A percentile compares a stretch with the other conserved stretches of the same genome.
These are phyloP conservation scores for Apiotrichum domesticum DNA, from an alignment of 1,284 basidiomycete genomes.

Conservation along the genomic window DNA sequence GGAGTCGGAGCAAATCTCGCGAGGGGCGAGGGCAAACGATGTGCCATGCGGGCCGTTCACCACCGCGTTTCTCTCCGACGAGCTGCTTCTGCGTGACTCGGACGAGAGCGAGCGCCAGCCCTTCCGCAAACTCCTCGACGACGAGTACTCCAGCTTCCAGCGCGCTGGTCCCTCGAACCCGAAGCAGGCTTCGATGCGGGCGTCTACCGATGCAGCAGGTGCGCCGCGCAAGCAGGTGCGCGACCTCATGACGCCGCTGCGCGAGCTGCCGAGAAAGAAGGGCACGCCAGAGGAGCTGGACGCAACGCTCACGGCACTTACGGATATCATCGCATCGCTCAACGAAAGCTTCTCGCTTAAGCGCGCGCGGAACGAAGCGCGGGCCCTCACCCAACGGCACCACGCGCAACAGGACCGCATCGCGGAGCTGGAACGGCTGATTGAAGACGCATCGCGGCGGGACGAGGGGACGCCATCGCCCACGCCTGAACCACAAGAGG, in stretches of 20 bases:
- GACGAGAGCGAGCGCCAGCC: constrained; percentile 33
- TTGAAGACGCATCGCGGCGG: not conserved
- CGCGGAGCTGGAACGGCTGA: constrained; percentile 23
- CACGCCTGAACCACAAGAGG: not conserved
- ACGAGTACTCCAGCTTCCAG: constrained; percentile 2
- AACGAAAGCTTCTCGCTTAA: constrained; percentile 19
- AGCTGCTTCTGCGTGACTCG: constrained; percentile 39
- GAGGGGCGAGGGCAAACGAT: constrained; percentile 27
- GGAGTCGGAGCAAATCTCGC: constrained; percentile 33
- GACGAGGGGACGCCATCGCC: not conserved
- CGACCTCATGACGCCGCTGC: constrained; percentile 35
- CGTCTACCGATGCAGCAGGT: not conserved
- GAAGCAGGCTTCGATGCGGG: too few species aligned
- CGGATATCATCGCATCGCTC: constrained; percentile 40
- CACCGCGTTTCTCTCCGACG: constrained; percentile 28
- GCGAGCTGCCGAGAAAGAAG: constrained; percentile 16
- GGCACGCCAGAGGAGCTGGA: constrained; percentile 28
- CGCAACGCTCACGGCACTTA: constrained; percentile 32
- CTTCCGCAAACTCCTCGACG: constrained; percentile 40
- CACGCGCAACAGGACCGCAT: constrained; percentile 28
- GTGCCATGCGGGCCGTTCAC: constrained; percentile 35
- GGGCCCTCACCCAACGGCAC: constrained; percentile 27
- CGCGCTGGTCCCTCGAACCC: not conserved
- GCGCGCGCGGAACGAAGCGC: constrained; percentile 38
- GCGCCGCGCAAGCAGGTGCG: constrained; percentile 1